Base-by-base conservation (phyloP, 495 filamentous ascomycete species). In the Amniculicola lignicola region DNA sequence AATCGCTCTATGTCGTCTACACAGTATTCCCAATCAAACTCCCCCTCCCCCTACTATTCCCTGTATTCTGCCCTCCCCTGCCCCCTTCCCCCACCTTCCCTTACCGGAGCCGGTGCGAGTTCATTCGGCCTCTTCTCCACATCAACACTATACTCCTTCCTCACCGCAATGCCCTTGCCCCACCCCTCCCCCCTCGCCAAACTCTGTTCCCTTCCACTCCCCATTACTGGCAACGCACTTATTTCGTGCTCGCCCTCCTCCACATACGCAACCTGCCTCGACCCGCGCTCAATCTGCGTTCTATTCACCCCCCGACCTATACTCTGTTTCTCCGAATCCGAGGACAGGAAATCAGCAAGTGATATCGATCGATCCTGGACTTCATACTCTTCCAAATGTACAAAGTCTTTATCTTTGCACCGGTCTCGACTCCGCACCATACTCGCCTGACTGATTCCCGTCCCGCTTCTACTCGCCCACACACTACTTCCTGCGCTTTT, bases 321-420 rank as follows among this genome's bases (percentile, higher is more conserved):
- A 28, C 16, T 23, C 12, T 15, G 22, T 19, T 25, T 22, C 22
- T 46, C 23, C 12, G 22, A 2, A 3, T 9, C 3, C 6, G 43
- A n/a, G n/a, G n/a, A n/a, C n/a, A n/a, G n/a, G n/a, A n/a, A n/a
- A n/a, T n/a, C n/a, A n/a, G n/a, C n/a, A n/a, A n/a, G 9, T 18
- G 16, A 15, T 21, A 14, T 12, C 27, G 14, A 10, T 35, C 36
- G 2, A 54, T 29, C 11, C 28, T n/a, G 51, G 29, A 46, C 37
- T 19, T 54, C 51, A 31, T 54, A 54, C 18, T 54, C 51, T 5
- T 54, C 51, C 5, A 54, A 29, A 15, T 54, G 51, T 6, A 54
- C 38, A 19, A 54, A 54, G 4, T 54, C 51, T 25, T 54, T 54
- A 41, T 54, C 51, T n/a, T 31, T 54, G 22, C 1, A 45, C 6